These are phyloP conservation scores for Nicotiana undulata DNA, from an alignment of 257 asterid genomes.

Conservation along the genomic window DNA sequence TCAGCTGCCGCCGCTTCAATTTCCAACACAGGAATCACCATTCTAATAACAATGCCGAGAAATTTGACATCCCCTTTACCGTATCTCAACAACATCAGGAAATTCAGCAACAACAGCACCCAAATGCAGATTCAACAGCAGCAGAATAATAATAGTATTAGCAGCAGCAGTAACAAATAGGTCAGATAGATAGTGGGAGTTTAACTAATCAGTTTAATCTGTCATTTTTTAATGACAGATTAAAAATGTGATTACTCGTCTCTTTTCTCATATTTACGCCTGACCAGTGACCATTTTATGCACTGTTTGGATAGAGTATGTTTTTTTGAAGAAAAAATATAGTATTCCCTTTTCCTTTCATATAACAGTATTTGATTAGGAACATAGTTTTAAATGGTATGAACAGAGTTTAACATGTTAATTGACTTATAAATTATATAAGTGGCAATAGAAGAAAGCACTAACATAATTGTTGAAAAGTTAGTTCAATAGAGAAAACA, in stretches of 20 bases:
- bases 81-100: too few relatives aligned
- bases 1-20: slow-evolving; percentile 9
- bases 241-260: neutral
- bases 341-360: neutral
- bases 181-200: too few relatives aligned
- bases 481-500: neutral
- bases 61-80: too few relatives aligned
- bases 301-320: neutral
- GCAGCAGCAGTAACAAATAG: too few relatives aligned
- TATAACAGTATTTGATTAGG: neutral
- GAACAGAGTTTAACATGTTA: neutral
- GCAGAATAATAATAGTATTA: too few relatives aligned
- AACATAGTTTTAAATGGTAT: neutral
- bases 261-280: neutral
- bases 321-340: neutral
- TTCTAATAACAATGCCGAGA: too few relatives aligned
- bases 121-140: too few relatives aligned
- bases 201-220: too few relatives aligned
- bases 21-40: too few relatives aligned
- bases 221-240: neutral
- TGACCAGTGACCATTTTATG: neutral
- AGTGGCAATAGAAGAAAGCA: neutral
- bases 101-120: too few relatives aligned
- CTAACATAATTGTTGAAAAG: neutral
- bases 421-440: neutral